A percentile compares a stretch with the other conserved stretches of the same genome.
phyloP scores from a whole-genome alignment of 2,329 filamentous ascomycete genomes.

The Amylocarpus encephaloides region DNA sequence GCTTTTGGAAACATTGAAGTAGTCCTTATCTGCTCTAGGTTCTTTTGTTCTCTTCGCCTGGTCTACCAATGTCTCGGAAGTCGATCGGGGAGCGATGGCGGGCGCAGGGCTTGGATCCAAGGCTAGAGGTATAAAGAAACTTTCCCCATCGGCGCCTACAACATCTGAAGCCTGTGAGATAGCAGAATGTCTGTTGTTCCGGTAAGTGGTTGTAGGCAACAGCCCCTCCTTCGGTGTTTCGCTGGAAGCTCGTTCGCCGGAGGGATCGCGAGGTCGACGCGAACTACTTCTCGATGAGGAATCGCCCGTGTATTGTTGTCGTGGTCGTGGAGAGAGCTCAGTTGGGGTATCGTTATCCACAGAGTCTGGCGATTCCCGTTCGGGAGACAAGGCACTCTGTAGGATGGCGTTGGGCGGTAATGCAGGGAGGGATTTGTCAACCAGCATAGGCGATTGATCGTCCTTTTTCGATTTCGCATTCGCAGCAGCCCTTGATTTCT shows the following conservation, averaged over 20 bases:
- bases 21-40: slow-evolving; percentile 43
- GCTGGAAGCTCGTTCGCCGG: slow-evolving; percentile 46
- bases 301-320: slow-evolving; percentile 46
- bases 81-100: slow-evolving; percentile 45
- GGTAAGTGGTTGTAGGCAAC: slow-evolving; percentile 70
- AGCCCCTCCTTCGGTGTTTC: slow-evolving; percentile 46
- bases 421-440: slow-evolving; percentile 89
- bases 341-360: slow-evolving; percentile 61
- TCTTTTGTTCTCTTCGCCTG: slow-evolving; percentile 35
- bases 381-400: slow-evolving; percentile 52
- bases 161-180: slow-evolving; percentile 47
- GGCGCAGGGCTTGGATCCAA: slow-evolving; percentile 62
- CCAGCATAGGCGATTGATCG: slow-evolving; percentile 59
- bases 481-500: slow-evolving; percentile 68
- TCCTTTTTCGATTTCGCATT: slow-evolving; percentile 57
- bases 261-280: slow-evolving; percentile 39
- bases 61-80: slow-evolving; percentile 42
- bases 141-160: slow-evolving; percentile 37
- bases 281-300: slow-evolving; percentile 50
- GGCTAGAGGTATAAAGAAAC: slow-evolving; percentile 71
- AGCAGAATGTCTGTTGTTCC: slow-evolving; percentile 70
- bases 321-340: slow-evolving; percentile 61
- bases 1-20: slow-evolving; percentile 46
- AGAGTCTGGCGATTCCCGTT: slow-evolving; percentile 50
- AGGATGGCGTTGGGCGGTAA: slow-evolving; percentile 70